phyloP scores from a whole-genome alignment of 1,284 basidiomycete genomes.

The Fomitopsis palustris region DNA sequence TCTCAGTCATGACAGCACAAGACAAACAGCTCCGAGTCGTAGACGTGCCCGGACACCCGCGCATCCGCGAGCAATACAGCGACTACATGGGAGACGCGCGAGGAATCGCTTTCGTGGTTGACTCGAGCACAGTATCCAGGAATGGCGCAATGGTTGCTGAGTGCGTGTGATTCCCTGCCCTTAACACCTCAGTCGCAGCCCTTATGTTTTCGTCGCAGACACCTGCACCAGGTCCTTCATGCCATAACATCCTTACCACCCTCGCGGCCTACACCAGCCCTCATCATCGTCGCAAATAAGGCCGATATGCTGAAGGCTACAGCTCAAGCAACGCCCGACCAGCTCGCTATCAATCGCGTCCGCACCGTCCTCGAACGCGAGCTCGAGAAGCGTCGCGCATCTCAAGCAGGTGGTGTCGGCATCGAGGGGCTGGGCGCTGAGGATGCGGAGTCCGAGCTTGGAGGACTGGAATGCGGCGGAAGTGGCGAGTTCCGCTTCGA shows the following conservation, averaged over 20 bases:
- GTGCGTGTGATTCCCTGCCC: slow-evolving; percentile 39
- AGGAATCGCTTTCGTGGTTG: slow-evolving; percentile 71
- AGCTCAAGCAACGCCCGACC: slow-evolving; percentile 38
- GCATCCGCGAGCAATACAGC: slow-evolving; percentile 66
- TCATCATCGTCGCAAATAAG: slow-evolving; percentile 74
- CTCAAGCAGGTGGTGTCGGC: slow-evolving; percentile 59
- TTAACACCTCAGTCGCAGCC: not conserved
- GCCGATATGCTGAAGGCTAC: slow-evolving; percentile 59
- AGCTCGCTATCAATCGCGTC: slow-evolving; percentile 64
- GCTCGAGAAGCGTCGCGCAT: slow-evolving; percentile 66
- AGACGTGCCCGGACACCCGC: slow-evolving; percentile 77
- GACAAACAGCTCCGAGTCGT: slow-evolving; percentile 48
- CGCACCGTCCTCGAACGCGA: slow-evolving; percentile 76
- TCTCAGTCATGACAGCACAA: slow-evolving; percentile 38
- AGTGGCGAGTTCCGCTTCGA: slow-evolving; percentile 61
- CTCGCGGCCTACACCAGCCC: slow-evolving; percentile 52
- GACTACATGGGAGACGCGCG: slow-evolving; percentile 60
- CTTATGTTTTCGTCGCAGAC: slow-evolving; percentile 36
- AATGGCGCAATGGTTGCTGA: slow-evolving; percentile 72
- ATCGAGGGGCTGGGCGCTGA: slow-evolving; percentile 62
- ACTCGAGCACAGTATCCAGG: slow-evolving; percentile 69
- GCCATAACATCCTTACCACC: slow-evolving; percentile 69
- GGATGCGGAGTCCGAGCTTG: slow-evolving; percentile 26
- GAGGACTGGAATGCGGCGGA: slow-evolving; percentile 27
- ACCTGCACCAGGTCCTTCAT: slow-evolving; percentile 68